phyloP scores from a whole-genome alignment of 345 rosid genomes.

The Carallia brachiata region DNA sequence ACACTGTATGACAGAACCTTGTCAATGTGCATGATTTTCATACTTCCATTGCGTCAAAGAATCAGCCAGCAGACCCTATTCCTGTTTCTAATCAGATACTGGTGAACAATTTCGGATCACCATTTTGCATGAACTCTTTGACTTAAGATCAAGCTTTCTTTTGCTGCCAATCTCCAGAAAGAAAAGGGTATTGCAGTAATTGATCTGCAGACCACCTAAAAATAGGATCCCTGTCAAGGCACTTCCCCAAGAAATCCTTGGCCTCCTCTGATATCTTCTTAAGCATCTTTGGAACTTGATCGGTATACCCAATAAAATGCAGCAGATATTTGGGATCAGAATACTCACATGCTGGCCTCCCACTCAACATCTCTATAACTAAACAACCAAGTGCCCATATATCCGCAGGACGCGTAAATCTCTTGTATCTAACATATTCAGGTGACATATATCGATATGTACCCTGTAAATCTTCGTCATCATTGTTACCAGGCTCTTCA shows the following conservation, averaged over 20 bases:
- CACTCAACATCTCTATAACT: conserved; percentile 6
- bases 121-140: too few relatives aligned
- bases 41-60: too few relatives aligned
- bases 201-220: neutral
- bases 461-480: neutral
- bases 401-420: neutral
- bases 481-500: neutral
- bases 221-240: neutral
- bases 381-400: conserved; percentile 15
- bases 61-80: too few relatives aligned
- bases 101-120: too few relatives aligned
- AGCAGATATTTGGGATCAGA: neutral
- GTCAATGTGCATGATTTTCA: too few relatives aligned
- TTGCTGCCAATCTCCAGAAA: too few relatives aligned
- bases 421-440: neutral
- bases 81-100: too few relatives aligned
- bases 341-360: neutral
- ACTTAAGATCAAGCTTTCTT: too few relatives aligned
- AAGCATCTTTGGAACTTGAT: neutral
- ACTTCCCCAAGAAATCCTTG: neutral
- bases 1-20: too few relatives aligned
- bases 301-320: neutral
- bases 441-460: conserved; percentile 9
- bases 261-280: neutral
- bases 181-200: too few relatives aligned